Percentiles rank a stretch among this genome's conserved stretches.
Conservation (phyloP, 2,329 filamentous ascomycete genomes). For the Incumbomyces lentus region DNA sequence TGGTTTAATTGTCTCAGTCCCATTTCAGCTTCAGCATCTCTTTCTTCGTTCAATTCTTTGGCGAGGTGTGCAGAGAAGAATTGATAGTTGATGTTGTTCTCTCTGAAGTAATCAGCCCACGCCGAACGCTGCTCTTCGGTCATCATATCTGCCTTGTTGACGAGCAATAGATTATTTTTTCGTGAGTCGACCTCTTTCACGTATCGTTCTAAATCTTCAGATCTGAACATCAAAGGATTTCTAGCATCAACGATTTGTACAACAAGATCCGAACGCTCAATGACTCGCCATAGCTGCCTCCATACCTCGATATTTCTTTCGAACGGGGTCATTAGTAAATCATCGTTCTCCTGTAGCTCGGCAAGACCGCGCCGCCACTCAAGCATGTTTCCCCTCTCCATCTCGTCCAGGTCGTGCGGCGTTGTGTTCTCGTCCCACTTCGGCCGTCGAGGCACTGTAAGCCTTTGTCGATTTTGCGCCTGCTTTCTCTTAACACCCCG, state of each 20-base stretch:
- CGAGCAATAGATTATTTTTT: conserved; percentile 83
- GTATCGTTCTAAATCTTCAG: conserved; percentile 84
- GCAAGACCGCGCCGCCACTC: conserved; percentile 85
- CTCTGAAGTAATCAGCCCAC: conserved; percentile 81
- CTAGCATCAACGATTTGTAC: conserved; percentile 98
- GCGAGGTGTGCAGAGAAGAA: conserved; percentile 94
- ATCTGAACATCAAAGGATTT: conserved; percentile 88
- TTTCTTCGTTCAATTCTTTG: conserved; percentile 74
- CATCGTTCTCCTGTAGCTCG: conserved; percentile 85
- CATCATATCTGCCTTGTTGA: conserved; percentile 99
- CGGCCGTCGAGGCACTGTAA: conserved; percentile 85
- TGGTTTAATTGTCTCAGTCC: conserved; percentile 26
- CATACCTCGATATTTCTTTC: conserved; percentile 96
- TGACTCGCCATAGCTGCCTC: conserved; percentile 95
- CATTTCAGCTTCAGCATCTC: conserved; percentile 44
- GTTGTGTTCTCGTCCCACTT: conserved; percentile 82
- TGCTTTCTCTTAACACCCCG: conserved; percentile 69
- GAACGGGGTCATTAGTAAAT: conserved; percentile 93
- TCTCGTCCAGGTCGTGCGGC: conserved; percentile 64
- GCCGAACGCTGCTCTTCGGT: conserved; percentile 66
- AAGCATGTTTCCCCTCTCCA: conserved; percentile 71
- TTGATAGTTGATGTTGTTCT: conserved; percentile 73
- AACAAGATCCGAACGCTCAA: conserved; percentile 87
- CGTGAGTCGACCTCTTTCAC: conserved; percentile 82
- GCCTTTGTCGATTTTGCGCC: conserved; percentile 60